Base-by-base conservation (phyloP, 495 filamentous ascomycete genomes). In the Daldinia bambusicola region DNA sequence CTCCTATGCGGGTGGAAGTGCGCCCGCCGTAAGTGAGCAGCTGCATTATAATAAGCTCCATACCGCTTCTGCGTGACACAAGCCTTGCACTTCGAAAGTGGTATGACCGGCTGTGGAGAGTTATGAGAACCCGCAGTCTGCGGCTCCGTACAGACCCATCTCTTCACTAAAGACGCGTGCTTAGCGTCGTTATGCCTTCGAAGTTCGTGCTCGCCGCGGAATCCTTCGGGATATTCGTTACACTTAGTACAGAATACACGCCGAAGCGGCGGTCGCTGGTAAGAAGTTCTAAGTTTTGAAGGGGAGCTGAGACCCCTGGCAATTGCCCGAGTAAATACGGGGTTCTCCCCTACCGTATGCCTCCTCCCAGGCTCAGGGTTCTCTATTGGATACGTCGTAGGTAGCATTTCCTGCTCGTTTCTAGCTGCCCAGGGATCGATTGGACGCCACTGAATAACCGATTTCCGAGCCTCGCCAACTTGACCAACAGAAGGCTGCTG, bases 31-130 rank as follows among this genome's bases (percentile, higher is more conserved):
- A 99, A 84, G 79, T 98, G 95, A 5, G 95, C 95, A 9, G 95
- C 93, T 2, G 95, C 95, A 70, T 99, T 99, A 74, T 99, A 98
- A 78, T 99, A 97, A n/a, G 92, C 93, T 0, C 91, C 92, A 72
- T 99, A 99, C 75, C 95, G 95, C 63, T 90, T 89, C 61, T 84
- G 79, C 45, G 86, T 91, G 18, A 88, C 84, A 66, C 95, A 99
- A 55, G 92, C 89, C 77, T 97, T 97, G 85, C 95, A 99, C 72
- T 91, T 93, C 13, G 88, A 84, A 14, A 99, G 85, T 6, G 85
- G 81, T 63, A 95, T 90, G 31, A 90, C 87, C 22, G 88, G 88
- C 69, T 83, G 83, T 4, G 83, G 83, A 51, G 84, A 79, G 34
- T 73, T 75, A 32, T 56, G 53, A 0, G 80, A 72, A n/a, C 76